phyloP scores from a whole-genome alignment of 306 rosid species.

The Dalbergia cultrata region DNA sequence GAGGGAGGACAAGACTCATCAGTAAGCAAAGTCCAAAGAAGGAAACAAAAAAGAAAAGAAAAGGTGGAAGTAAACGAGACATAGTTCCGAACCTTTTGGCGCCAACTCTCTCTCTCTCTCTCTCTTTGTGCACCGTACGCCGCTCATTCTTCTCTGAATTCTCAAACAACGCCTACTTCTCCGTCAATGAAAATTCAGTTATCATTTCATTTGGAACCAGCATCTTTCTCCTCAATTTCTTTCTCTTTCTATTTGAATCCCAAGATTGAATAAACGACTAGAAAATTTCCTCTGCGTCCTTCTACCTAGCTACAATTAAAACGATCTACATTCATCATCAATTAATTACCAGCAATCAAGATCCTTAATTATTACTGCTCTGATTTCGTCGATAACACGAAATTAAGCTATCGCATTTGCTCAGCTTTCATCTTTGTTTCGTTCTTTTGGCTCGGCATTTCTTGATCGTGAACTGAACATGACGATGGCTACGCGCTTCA shows the following conservation, averaged over 20 bases:
- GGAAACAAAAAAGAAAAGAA: neutral
- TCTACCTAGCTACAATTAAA: neutral
- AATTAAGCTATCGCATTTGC: neutral
- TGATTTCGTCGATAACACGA: neutral
- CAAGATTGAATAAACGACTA: neutral
- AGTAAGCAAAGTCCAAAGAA: neutral
- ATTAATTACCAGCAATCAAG: neutral
- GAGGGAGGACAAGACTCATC: too few species aligned
- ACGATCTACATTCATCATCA: neutral
- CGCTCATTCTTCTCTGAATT: neutral
- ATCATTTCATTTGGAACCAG: neutral
- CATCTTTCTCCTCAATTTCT: neutral
- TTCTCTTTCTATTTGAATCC: constrained; percentile 22
- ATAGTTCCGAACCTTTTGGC: constrained; percentile 57
- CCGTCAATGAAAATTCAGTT: constrained; percentile 21
- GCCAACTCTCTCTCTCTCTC: constrained; percentile 35
- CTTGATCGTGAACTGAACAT: neutral
- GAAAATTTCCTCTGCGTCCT: neutral
- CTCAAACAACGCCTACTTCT: constrained; percentile 26
- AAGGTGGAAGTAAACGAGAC: constrained; percentile 23
- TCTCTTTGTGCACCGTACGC: neutral
- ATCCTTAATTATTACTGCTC: neutral
- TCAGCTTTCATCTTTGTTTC: neutral
- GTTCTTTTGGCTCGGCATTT: neutral
- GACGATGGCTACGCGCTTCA: neutral